phyloP scores from a whole-genome alignment of 164 flowering plant genomes.

The Berberis thunbergii region DNA sequence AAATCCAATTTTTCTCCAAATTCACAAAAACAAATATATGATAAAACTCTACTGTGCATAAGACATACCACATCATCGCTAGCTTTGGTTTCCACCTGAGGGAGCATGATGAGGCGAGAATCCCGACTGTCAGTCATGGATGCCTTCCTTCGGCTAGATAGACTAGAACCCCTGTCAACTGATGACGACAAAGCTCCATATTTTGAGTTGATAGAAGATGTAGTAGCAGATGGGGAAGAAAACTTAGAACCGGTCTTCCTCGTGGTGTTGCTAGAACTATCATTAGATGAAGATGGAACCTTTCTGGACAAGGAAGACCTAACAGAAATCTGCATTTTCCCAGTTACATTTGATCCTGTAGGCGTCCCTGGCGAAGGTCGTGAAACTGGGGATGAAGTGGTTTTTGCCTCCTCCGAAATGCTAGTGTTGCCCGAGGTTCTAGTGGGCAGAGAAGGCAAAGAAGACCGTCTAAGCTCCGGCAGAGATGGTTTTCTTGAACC shows the following conservation, averaged over 20 bases:
- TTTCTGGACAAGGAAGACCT: slow-evolving; percentile 36
- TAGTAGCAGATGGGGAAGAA: slow-evolving; percentile 44
- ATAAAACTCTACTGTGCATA: background rate
- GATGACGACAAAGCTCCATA: slow-evolving; percentile 48
- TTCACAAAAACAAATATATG: background rate
- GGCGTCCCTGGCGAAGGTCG: slow-evolving; percentile 30
- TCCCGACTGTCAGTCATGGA: slow-evolving; percentile 69
- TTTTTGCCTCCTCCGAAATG: slow-evolving; percentile 36
- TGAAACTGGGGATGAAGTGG: slow-evolving; percentile 32
- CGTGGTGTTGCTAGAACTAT: slow-evolving; percentile 46
- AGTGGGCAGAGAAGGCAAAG: slow-evolving; percentile 37
- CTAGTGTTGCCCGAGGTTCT: slow-evolving; percentile 21
- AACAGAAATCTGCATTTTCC: slow-evolving; percentile 38
- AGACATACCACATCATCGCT: slow-evolving; percentile 85
- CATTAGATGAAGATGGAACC: slow-evolving; percentile 43
- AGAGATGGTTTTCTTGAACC: slow-evolving; percentile 43
- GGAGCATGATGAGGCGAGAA: slow-evolving; percentile 79
- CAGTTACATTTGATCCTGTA: slow-evolving; percentile 32
- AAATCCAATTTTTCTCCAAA: background rate
- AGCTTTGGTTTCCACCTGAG: slow-evolving; percentile 87
- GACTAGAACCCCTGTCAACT: slow-evolving; percentile 43
- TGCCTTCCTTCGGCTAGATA: slow-evolving; percentile 50
- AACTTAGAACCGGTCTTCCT: slow-evolving; percentile 45
- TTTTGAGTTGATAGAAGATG: slow-evolving; percentile 48
- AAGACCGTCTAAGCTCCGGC: slow-evolving; percentile 50